Conservation (phyloP, 306 rosid genomes). For the Lotus japonicus region DNA sequence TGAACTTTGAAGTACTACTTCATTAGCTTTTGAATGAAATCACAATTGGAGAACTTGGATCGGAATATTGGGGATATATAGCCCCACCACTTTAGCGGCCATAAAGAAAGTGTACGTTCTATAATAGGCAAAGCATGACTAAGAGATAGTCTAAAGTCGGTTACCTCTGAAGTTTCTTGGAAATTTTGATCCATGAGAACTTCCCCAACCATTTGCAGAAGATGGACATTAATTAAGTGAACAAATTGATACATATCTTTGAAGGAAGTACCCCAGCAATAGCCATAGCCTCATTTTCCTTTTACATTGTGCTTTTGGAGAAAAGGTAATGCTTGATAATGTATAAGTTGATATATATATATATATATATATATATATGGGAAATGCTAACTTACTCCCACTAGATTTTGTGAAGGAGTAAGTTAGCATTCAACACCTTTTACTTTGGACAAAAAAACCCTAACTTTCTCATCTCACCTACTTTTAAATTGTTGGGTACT, state of each 20-base stretch:
- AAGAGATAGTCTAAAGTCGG: conserved; percentile 8
- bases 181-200: not conserved
- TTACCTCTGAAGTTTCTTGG: conserved; percentile 12
- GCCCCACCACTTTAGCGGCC: conserved; percentile 29
- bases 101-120: conserved; percentile 23
- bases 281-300: not conserved
- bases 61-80: conserved; percentile 45
- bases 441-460: too few species aligned
- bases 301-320: not conserved
- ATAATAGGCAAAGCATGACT: conserved; percentile 20
- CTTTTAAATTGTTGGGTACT: too few species aligned
- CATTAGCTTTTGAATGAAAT: conserved; percentile 17
- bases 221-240: not conserved
- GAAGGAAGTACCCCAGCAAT: not conserved
- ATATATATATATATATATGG: too few species aligned
- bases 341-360: conserved; percentile 8
- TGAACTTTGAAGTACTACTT: not conserved
- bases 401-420: too few species aligned
- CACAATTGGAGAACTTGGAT: not conserved
- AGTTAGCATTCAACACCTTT: too few species aligned
- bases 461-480: too few species aligned
- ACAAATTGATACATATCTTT: not conserved
- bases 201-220: not conserved
- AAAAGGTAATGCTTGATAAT: not conserved
- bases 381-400: too few species aligned